Evolutionary conservation across 2,329 filamentous ascomycete genomes (phyloP), one percentile per base, ranked within the genome.

Genomic region (Lasiodiplodia sp.): DNA sequence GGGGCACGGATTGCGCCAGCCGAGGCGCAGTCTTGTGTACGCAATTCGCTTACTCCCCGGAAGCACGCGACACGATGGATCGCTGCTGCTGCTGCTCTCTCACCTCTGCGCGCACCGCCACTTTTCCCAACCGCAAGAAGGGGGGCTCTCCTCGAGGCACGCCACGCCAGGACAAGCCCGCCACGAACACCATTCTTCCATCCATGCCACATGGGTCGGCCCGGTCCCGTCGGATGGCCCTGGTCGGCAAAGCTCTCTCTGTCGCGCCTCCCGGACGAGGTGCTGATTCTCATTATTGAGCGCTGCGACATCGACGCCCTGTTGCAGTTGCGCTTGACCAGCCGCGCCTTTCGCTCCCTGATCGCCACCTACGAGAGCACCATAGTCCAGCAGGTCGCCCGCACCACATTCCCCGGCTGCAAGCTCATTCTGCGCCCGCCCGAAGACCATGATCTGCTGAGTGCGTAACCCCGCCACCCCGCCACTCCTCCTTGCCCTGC

Each of bases 221-320:
- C 65, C 65, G 65, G 65, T 31, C 44, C 60, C 60, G 47, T 51
- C 60, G 60, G 47, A 4, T 67, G 65, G 65, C 55, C 65, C 65
- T 67, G 65, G 65, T 52, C 65, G 18, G 31, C 56, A 40, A 58
- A 31, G 44, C 65, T 67, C 40, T 14, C 21, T 31, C 66, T 68
- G 16, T 5, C 37, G 7, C 57, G 49, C 23, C 66, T 68, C 18
- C 58, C 53, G 52, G 66, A 68, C 40, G 68, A 69, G 55, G 62
- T 78, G 21, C 74, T 79, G 52, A 75, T 78, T 65, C 47, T 75
- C 8, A 71, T 78, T 21, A 71, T 69, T 58, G 74, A 69, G 10
- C 71, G 73, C 65, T 78, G 75, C 58, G 71, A 71, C 51, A 71
- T 79, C 57, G 75, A 77, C 65, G 73, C 75, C 38, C 68, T 79